These are phyloP conservation scores for Pseudisothecium myosuroides DNA, from an alignment of 225 moss, liverwort and hornwort species.

Conservation along the genomic window DNA sequence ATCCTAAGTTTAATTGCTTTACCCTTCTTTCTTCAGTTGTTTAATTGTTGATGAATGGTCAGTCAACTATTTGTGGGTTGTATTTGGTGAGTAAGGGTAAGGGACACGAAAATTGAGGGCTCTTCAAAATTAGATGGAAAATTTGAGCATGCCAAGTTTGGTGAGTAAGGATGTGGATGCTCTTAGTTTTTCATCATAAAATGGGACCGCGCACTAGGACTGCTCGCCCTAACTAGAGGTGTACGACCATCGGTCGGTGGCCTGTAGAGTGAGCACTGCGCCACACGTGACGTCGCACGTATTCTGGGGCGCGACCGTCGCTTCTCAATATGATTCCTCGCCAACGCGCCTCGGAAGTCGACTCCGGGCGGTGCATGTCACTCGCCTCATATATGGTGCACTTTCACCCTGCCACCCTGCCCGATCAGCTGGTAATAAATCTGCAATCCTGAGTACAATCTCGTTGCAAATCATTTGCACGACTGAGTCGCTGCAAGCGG, in stretches of 20 bases:
- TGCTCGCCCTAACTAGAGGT: background rate
- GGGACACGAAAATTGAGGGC: too few relatives aligned
- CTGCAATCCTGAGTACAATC: background rate
- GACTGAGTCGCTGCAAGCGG: background rate
- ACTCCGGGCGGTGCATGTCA: background rate
- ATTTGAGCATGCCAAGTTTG: too few relatives aligned
- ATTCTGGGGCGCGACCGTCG: background rate
- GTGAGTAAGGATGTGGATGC: too few relatives aligned
- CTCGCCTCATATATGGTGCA: background rate
- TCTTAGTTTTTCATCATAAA: too few relatives aligned
- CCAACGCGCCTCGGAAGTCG: background rate
- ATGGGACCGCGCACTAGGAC: too few relatives aligned
- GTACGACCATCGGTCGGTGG: background rate
- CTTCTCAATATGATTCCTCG: background rate
- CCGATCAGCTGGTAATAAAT: background rate
- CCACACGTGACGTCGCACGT: conserved; percentile 10
- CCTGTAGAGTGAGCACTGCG: background rate
- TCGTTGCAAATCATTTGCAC: background rate
- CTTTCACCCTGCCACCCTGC: background rate
- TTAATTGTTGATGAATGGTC: too few relatives aligned
- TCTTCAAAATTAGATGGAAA: too few relatives aligned
- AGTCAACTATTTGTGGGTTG: too few relatives aligned
- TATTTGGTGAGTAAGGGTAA: too few relatives aligned
- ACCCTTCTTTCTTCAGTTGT: too few relatives aligned
- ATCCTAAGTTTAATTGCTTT: too few relatives aligned